Conservation (phyloP, 2,329 filamentous ascomycete genomes). For the Cordyceps militaris region DNA sequence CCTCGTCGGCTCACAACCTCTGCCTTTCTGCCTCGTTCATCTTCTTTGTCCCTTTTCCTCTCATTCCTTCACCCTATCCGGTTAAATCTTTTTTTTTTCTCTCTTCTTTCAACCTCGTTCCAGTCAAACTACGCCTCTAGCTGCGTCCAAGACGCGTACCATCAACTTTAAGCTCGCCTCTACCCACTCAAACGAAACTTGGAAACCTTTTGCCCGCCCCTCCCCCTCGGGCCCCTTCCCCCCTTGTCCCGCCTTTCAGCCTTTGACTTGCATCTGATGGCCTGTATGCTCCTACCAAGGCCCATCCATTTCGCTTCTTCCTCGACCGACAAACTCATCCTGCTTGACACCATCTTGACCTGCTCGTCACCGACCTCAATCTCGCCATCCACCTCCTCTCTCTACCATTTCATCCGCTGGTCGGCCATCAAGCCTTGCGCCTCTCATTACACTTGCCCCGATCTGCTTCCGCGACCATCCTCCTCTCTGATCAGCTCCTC, state of each 20-base stretch:
- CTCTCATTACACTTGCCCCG: neutral
- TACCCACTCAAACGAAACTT: conserved; percentile 10
- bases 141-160: conserved; percentile 2
- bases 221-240: conserved; percentile 11
- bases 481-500: neutral
- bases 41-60: neutral
- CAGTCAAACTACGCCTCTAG: neutral
- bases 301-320: conserved; percentile 5
- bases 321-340: neutral
- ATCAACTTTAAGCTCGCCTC: conserved; percentile 7
- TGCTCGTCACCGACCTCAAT: neutral
- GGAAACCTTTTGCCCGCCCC: conserved; percentile 11
- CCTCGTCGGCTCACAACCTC: neutral
- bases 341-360: neutral
- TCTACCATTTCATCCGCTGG: neutral
- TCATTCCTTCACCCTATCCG: neutral
- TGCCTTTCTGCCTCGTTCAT: neutral
- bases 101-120: neutral
- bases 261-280: conserved; percentile 9
- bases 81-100: neutral
- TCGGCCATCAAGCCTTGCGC: neutral
- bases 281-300: conserved; percentile 1
- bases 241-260: conserved; percentile 7
- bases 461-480: neutral
- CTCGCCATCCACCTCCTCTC: neutral